Evolutionary conservation across 768 basidiomycete species (phyloP).

Genomic region (Serendipita indica): DNA sequence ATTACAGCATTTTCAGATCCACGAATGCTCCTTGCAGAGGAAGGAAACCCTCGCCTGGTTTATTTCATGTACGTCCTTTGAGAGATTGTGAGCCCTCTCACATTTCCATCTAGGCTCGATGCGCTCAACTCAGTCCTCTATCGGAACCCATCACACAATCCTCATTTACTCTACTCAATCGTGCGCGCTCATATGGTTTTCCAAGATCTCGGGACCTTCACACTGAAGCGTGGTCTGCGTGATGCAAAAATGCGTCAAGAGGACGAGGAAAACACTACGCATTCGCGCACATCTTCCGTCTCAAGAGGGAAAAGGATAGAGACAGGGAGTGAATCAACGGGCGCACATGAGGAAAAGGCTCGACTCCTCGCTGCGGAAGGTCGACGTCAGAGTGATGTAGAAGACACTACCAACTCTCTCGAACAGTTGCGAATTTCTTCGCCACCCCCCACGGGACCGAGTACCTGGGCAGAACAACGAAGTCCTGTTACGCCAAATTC

Average conservation of each 20-base stretch:
- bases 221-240: slow-evolving; percentile 65
- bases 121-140: slow-evolving; percentile 52
- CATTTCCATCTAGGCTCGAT: slow-evolving; percentile 47
- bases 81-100: neutral
- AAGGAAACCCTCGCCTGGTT: slow-evolving; percentile 83
- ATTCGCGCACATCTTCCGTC: slow-evolving; percentile 27
- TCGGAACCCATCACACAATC: slow-evolving; percentile 45
- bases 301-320: slow-evolving; percentile 23
- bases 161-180: slow-evolving; percentile 76
- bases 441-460: neutral
- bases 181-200: slow-evolving; percentile 72
- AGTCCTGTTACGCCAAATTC: slow-evolving; percentile 18
- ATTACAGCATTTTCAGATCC: slow-evolving; percentile 87
- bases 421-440: neutral
- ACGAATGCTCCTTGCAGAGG: slow-evolving; percentile 77
- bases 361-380: slow-evolving; percentile 45
- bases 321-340: slow-evolving; percentile 18
- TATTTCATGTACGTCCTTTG: slow-evolving; percentile 61
- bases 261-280: slow-evolving; percentile 16
- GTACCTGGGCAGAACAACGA: neutral
- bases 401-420: neutral
- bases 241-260: slow-evolving; percentile 48
- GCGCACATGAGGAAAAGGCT: slow-evolving; percentile 48
- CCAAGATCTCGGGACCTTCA: slow-evolving; percentile 85
- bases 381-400: neutral